Base-by-base conservation (phyloP, 768 basidiomycete genomes). In the Lactarius hatsudake region DNA sequence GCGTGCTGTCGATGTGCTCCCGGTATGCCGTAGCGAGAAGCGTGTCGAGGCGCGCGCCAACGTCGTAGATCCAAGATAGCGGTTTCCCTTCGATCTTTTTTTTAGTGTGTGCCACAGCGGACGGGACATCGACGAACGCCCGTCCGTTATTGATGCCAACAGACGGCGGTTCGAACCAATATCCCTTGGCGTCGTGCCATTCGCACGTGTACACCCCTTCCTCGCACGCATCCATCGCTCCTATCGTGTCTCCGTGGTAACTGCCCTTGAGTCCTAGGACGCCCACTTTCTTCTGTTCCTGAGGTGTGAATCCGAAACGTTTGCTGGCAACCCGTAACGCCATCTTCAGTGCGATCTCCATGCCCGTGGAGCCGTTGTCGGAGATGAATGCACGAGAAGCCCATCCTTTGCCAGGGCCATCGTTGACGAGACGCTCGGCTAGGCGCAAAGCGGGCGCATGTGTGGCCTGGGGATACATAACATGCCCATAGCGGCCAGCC, bases 331-430 rank as follows among this genome's bases (percentile, higher is more conserved):
- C 86, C 30, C 95, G 83, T 53, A 98, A 77, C 0, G 94, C 96
- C 96, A 98, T 98, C 77, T 98, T 98, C 66, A 98, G 78, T 13
- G 94, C 96, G n/a, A 96, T 89, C 75, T 98, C 96, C 88, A 96
- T 96, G 8, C 88, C 96, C 0, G 96, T 98, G 26, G 94, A 93
- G 17, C 96, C 96, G 71, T 98, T 90, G 74, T 98, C 96, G 6
- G 92, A 93, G 77, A 91, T 94, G 79, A 96, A 98, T 3, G 87
- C 96, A 23, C 93, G 86, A 9, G 86, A 83, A 1, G 96, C 96
- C 96, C 96, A 98, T 2, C 89, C 91, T 66, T 82, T 83, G 0
- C 96, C 96, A 4, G 96, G 94, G 1, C 91, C 93, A 30, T 83
- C 74, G 32, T 80, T 75, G 20, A 96, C 77, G 26, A 98, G 81